Evolutionary conservation across 305 asterid species (phyloP).

Genomic region (Solanum hybrid): DNA sequence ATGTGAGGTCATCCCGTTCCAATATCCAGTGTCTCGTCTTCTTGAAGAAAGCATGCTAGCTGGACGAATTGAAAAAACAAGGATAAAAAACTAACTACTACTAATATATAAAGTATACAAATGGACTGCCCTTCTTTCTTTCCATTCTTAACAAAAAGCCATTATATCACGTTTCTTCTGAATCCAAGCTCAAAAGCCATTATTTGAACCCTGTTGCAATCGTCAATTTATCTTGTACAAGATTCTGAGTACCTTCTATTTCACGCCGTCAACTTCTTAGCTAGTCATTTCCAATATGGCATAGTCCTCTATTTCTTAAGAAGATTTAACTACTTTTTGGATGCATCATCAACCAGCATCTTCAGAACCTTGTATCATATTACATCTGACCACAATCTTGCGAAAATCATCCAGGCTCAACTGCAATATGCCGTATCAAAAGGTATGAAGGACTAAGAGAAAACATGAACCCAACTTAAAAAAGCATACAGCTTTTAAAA

Average conservation of each 20-base stretch:
- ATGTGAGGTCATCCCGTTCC: neutral
- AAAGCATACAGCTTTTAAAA: neutral
- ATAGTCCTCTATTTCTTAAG: neutral
- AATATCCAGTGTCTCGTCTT: neutral
- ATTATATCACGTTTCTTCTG: neutral
- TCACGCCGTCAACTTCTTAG: neutral
- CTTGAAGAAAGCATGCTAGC: neutral
- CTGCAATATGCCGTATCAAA: conserved; percentile 32
- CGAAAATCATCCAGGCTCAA: conserved; percentile 66
- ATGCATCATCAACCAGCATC: conserved; percentile 9
- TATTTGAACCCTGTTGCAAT: neutral
- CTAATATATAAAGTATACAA: neutral
- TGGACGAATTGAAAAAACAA: neutral
- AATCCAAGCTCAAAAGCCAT: neutral
- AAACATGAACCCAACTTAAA: neutral
- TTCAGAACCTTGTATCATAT: conserved; percentile 48
- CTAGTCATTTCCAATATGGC: neutral
- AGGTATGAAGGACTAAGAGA: neutral
- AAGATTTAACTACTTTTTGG: neutral
- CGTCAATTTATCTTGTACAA: neutral
- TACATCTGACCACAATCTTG: conserved; percentile 61
- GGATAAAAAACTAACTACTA: neutral
- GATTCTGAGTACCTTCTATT: neutral
- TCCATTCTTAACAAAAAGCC: neutral
- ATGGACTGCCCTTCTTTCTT: neutral